phyloP scores from a whole-genome alignment of 2,329 filamentous ascomycete species.

The Penicillium decumbens region DNA sequence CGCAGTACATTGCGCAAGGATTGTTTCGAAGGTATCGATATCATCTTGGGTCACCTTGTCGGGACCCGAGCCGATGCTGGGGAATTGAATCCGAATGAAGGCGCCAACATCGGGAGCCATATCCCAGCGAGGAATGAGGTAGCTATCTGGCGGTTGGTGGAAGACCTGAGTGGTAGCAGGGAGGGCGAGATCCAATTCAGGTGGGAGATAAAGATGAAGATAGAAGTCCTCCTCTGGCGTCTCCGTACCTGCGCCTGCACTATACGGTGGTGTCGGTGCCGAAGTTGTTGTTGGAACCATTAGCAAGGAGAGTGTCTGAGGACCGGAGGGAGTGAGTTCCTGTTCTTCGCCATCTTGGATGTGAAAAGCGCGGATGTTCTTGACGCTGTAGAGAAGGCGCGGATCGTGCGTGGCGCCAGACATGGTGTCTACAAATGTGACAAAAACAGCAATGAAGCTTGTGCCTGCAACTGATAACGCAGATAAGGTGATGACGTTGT shows the following conservation, averaged over 20 bases:
- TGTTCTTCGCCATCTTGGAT: slow-evolving; percentile 82
- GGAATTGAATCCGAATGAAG: slow-evolving; percentile 92
- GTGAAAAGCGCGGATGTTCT: slow-evolving; percentile 86
- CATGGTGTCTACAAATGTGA: slow-evolving; percentile 16
- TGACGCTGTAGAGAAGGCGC: slow-evolving; percentile 50
- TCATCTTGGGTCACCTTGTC: slow-evolving; percentile 75
- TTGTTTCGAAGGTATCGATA: slow-evolving; percentile 93
- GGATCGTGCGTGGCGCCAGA: slow-evolving; percentile 33
- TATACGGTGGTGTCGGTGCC: slow-evolving; percentile 45
- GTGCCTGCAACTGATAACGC: slow-evolving; percentile 5
- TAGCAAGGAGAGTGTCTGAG: slow-evolving; percentile 84
- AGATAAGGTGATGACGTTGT: slow-evolving; percentile 21
- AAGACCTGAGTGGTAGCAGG: slow-evolving; percentile 97
- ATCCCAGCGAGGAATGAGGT: slow-evolving; percentile 93
- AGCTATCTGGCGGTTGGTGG: slow-evolving; percentile 86
- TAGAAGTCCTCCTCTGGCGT: slow-evolving; percentile 84
- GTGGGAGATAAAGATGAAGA: slow-evolving; percentile 87
- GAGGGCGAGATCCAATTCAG: slow-evolving; percentile 86
- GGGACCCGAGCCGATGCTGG: slow-evolving; percentile 61
- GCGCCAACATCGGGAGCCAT: slow-evolving; percentile 80
- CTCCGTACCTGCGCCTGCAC: slow-evolving; percentile 54
- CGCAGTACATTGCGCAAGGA: slow-evolving; percentile 93
- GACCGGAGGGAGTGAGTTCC: slow-evolving; percentile 74
- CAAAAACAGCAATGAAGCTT: not conserved
- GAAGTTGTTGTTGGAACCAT: slow-evolving; percentile 91